Base-by-base conservation (phyloP, 371 early-diverging fungal genomes). In the Choanephora cucurbitarum region DNA sequence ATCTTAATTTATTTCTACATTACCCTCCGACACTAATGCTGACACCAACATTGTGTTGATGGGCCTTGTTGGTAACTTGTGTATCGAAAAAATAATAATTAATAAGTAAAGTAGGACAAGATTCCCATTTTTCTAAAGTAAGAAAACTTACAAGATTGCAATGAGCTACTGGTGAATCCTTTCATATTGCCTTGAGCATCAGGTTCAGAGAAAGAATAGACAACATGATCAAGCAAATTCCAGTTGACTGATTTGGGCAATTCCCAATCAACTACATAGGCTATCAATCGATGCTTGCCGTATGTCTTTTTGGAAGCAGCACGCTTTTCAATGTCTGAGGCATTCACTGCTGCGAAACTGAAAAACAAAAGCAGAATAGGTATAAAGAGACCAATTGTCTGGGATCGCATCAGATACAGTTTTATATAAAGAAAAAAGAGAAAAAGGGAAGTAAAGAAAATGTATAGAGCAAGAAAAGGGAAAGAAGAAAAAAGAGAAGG, bases 11-110 rank as follows among this genome's bases (percentile, higher is more conserved):
- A 10, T 41, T 3, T 11, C 19, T 24, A 22, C 44, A 49, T 55
- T 60, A 75, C 75, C 77, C 79, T 43, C 75, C 79, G 33, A 78
- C 60, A 43, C 68, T 65, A 28, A 78, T 60, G 43, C 70, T 70
- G 49, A 78, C 60, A 7, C 62, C 62, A 18, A 67, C 69, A 49
- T 60, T 58, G 23, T 70, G 55, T 15, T 54, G 50, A 52, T 78
- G 75, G n/a, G 73, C 79, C 44, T 75, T 62, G 19, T 56, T 49
- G 28, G 62, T 65, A 53, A 75, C 79, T 72, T 52, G 9, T 40
- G 24, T 52, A 37, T 6, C 3, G n/a, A 22, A 28, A 4, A 15
- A 42, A 37, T 37, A 6, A 37, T n/a, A 37, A 11, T 37, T 28
- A 28, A 7, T 7, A 5, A 28, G 3, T 28, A 28, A 28, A 28